Evolutionary conservation across 129 eudicot species (phyloP).

Genomic region (Ambrosia artemisiifolia): DNA sequence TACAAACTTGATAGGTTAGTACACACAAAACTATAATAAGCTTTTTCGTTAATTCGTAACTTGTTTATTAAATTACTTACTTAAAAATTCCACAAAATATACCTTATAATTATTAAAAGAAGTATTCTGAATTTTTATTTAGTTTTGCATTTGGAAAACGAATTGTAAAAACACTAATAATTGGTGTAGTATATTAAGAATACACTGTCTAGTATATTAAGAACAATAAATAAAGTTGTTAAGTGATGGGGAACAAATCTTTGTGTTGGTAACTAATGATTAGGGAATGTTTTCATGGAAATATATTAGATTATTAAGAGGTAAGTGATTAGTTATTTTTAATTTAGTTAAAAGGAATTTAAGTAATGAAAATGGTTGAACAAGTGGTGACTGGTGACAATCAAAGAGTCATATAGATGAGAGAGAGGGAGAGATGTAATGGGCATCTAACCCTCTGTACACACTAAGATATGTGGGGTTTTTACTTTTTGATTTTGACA

Average conservation of each 20-base stretch:
- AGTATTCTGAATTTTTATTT: neutral
- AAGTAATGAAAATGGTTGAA: constrained; percentile 1
- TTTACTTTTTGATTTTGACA: constrained; percentile 26
- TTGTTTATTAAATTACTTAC: neutral
- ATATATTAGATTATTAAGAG: constrained; percentile 3
- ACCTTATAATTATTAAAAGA: neutral
- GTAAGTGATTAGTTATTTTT: neutral
- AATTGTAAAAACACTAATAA: neutral
- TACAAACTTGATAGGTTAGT: too few relatives aligned
- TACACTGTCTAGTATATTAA: constrained; percentile 21
- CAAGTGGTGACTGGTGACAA: constrained; percentile 15
- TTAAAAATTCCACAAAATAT: too few relatives aligned
- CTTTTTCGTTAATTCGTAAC: neutral
- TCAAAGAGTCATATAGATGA: neutral
- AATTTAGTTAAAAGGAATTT: neutral
- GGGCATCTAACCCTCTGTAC: constrained; percentile 35
- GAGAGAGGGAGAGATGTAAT: constrained; percentile 19
- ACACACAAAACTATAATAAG: neutral
- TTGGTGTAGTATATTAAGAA: neutral
- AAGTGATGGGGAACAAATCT: constrained; percentile 39
- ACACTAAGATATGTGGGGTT: constrained; percentile 35
- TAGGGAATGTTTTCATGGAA: constrained; percentile 30
- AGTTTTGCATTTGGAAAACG: neutral
- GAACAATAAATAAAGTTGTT: constrained; percentile 30
- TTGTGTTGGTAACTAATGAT: constrained; percentile 31